Conservation (phyloP, 257 asterid species). For the Solanum piurae region DNA sequence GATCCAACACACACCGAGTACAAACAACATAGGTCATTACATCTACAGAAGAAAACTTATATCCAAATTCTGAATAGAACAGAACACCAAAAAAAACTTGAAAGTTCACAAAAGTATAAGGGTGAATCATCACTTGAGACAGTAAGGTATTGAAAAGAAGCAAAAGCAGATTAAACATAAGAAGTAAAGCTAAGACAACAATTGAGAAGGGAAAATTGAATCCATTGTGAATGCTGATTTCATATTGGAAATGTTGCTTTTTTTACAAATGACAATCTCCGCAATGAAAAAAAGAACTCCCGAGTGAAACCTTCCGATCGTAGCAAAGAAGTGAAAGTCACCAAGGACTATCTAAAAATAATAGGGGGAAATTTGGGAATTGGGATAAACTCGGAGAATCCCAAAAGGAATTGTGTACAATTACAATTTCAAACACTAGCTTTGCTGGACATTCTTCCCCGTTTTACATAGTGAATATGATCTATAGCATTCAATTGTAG, state of each 20-base stretch:
- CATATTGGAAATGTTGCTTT: background rate
- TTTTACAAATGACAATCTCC: slow-evolving; percentile 1
- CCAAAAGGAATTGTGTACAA: background rate
- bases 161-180: background rate
- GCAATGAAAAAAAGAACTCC: background rate
- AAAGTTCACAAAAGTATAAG: background rate
- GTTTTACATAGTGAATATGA: background rate
- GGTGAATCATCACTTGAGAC: background rate
- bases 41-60: background rate
- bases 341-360: background rate
- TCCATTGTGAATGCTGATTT: background rate
- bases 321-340: background rate
- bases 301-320: background rate
- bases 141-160: background rate
- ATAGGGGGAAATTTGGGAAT: background rate
- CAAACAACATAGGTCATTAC: background rate
- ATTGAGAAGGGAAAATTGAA: background rate
- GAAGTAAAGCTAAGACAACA: background rate
- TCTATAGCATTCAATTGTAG: background rate
- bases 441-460: background rate
- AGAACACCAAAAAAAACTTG: background rate
- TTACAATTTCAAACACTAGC: background rate
- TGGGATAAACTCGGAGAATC: background rate
- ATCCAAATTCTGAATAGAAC: background rate
- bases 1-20: background rate